Evolutionary conservation across 78 protist species (phyloP), one percentile per base, ranked within the genome.

Genomic region (Cavenderia fasciculata): DNA sequence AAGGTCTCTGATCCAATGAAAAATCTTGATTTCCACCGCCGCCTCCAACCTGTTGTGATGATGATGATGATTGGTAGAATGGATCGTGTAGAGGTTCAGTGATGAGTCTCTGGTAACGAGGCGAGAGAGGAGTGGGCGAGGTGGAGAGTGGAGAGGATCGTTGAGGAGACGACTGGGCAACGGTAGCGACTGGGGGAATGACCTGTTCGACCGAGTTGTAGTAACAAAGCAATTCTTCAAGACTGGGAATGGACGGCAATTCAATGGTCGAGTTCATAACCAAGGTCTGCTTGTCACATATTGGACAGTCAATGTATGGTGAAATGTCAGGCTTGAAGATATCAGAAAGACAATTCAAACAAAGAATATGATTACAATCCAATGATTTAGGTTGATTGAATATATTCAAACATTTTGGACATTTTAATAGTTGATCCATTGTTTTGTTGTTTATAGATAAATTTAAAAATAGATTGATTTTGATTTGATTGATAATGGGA

Each of bases 341-440:
- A 0, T 46, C 51, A 27, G 72, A 49, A 5, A 82, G 38, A 68
- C 90, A 82, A 43, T 25, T 57, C 14, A 43, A 27, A 68, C 90
- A 82, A 4, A 82, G 18, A 23, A 82, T 69, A 82, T 82, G 90
- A 31, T 69, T 52, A 56, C 90, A 82, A 41, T 82, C 90, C 27
- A 82, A 38, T 43, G 63, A 49, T 57, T 63, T 65, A 27, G 90
- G 78, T 52, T 57, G 65, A 4, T 56, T 21, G 29, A 21, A 82
- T 1, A 82, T 6, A 23, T 27, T 40, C 11, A 34, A 52, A 56
- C 90, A 82, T 27, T 65, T 40, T 41, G 90, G 90, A 57, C 90
- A 82, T 66, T 33, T 82, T 44, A 82, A 65, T n/a, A 82, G 34
- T 82, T 21, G 23, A 68, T 82, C 90, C 90, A 82, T 82, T 6